Evolutionary conservation across 768 basidiomycete genomes (phyloP), one percentile per base, ranked within the genome.

Genomic region (Amanita muscaria): DNA sequence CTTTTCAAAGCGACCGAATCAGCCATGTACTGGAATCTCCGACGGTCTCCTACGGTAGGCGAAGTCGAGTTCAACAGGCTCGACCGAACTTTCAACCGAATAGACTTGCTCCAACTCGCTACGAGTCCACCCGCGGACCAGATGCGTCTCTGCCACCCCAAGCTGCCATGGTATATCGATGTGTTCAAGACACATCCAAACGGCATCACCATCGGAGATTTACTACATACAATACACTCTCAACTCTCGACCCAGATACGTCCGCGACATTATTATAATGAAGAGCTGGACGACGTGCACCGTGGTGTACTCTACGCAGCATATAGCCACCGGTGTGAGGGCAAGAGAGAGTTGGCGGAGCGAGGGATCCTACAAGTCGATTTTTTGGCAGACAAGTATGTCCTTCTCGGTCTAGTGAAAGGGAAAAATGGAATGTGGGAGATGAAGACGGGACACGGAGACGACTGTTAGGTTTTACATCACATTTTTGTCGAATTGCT

Each of bases 151-250:
- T 76, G 68, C 53, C 78, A 80, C 57, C 60, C 71, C 0, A 62
- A 65, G 27, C 60, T 80, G 1, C 82, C 83, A 0, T 85, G 83
- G 83, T 80, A 74, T 59, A 70, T 85, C 56, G 81, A 83, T 50
- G 64, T 82, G 14, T 53, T 55, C 18, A 59, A 69, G 31, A 58
- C 57, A 6, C 65, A 70, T 32, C 66, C 69, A 2, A 60, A 72
- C 18, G 80, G 80, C n/a, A 67, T 83, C 43, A 78, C 79, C 4
- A 61, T 84, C 2, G 61, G 62, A 25, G 78, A 83, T 48, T 63
- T 85, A 12, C 60, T 83, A 40, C 46, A 51, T 24, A 69, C 73
- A 47, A 58, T 82, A 36, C 70, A 64, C 40, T 44, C 41, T 18
- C 63, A 68, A 38, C 64, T 83, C 36, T 58, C 64, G 42, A 59